A percentile compares a stretch with the other conserved stretches of the same genome.
Evolutionary conservation across 2,329 filamentous ascomycete species (phyloP).

Genomic region (Fusarium pseudonygamai): DNA sequence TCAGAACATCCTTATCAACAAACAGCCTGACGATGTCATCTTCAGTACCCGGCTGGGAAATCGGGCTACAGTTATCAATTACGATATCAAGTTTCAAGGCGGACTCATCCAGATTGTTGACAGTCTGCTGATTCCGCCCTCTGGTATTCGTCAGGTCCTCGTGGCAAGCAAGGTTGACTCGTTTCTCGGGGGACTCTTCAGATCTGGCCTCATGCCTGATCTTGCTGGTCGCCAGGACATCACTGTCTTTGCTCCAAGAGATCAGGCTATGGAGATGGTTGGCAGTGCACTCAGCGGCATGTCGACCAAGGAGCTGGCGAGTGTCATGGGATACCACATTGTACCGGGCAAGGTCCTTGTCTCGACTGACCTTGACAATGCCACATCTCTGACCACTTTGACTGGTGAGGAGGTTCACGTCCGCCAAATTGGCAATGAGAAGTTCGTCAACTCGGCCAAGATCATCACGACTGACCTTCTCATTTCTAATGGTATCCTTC

Average conservation of each 20-base stretch:
- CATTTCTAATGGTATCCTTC: conserved; percentile 66
- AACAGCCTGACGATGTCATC: conserved; percentile 55
- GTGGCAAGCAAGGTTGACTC: conserved; percentile 57
- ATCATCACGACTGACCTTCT: conserved; percentile 63
- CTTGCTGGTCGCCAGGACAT: conserved; percentile 56
- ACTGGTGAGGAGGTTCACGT: conserved; percentile 49
- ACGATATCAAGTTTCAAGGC: conserved; percentile 58
- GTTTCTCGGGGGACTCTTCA: conserved; percentile 50
- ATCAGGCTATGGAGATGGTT: conserved; percentile 67
- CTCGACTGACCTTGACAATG: conserved; percentile 53
- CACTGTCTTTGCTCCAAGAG: conserved; percentile 72
- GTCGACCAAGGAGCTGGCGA: conserved; percentile 56
- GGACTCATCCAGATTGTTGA: conserved; percentile 64
- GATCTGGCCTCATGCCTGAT: conserved; percentile 47
- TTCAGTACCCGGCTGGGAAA: conserved; percentile 61
- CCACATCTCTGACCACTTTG: conserved; percentile 49
- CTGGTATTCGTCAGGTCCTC: conserved; percentile 58
- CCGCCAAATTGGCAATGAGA: conserved; percentile 54
- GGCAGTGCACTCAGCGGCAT: conserved; percentile 61
- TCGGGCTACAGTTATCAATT: conserved; percentile 53
- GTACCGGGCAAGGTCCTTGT: conserved; percentile 65
- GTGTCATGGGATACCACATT: conserved; percentile 72
- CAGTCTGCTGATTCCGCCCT: conserved; percentile 60
- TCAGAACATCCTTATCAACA: conserved; percentile 58
- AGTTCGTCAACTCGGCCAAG: conserved; percentile 63